Base-by-base conservation (phyloP, 2,329 filamentous ascomycete species). In the Pestalotiopsis sp. region DNA sequence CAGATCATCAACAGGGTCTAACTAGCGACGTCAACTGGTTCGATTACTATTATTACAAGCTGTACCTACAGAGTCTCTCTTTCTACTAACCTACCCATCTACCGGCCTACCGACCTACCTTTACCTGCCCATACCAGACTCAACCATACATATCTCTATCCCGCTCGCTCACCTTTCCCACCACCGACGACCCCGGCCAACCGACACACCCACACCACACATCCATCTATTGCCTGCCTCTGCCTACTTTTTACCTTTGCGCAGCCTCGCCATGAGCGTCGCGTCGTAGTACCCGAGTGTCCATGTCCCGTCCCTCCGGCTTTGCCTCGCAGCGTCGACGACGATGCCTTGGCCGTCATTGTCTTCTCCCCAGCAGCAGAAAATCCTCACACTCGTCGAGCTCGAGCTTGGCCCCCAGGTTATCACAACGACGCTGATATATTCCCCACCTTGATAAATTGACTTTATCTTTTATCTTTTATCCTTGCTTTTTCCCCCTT, bases 401-500 rank as follows among this genome's bases (percentile, higher is more conserved):
- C 31, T 36, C 31, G 31, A 36, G 31, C 45, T 52, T 52, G 45
- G 20, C 61, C 36, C 61, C 61, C 40, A 64, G 61, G 38, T 52
- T 20, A 52, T 20, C 31, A 36, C 31, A 7, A 36, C 31, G 31
- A 36, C 31, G 31, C 31, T 36, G 31, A 36, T 36, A 23, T 52
- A 52, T 64, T 64, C 61, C 40, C 61, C 61, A 64, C 61, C 61
- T 31, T 36, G 61, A 38, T 64, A 49, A 64, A 20, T 64, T 20
- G 36, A 38, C 20, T 25, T 45, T 23, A 11, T 31, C 38, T 64
- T 64, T n/a, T n/a, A 9, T n/a, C 45, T 52, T 52, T 20, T 52
- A 52, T 52, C 45, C 20, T 20, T 52, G 9, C 17, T 23, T 52
- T 52, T 52, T 52, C 20, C 17, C 41, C 41, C 41, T 45, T 45